Evolutionary conservation across 176 grass and related monocot genomes (phyloP), one percentile per base, ranked within the genome.

Genomic region (Raddia distichophylla): DNA sequence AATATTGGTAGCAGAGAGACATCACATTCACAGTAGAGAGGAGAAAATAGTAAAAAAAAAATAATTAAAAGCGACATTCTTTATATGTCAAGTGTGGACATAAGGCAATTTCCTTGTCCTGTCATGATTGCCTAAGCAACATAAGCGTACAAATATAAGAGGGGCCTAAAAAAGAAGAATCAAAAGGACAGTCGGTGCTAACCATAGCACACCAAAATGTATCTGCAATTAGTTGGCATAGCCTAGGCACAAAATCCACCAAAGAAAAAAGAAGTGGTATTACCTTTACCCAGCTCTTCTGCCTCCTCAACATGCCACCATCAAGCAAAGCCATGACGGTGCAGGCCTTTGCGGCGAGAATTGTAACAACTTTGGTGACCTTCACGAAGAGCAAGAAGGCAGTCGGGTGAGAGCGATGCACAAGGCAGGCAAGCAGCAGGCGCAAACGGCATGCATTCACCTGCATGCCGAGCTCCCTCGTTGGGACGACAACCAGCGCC

Each of bases 271-370:
- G 55, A 20, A 57, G 18, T 44, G 34, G 40, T 35, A 82, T 55
- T 85, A 90, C 96, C 89, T 98, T 98, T 76, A 95, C 79, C 96
- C 96, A 98, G 89, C 93, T 91, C 77, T 88, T 98, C 51, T 98
- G 96, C 73, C 96, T 91, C 75, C 68, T 98, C 13, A 98, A 47
- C 96, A 91, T 93, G 6, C 93, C 96, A 53, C 93, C 96, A 59
- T 98, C 96, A 63, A 98, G 87, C 89, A 98, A 79, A 86, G 96
- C 86, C 96, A 98, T 98, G 67, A 95, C 57, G 32, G 80, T 91
- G 64, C 96, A 98, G 48, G 89, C 16, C 76, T 88, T 95, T 5
- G 90, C 88, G 16, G 85, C 80, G 27, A 98, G 92, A 46, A 80
- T 52, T 87, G 90, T 90, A 84, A 89, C 90, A 49, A 95, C 96